Conservation (phyloP, 1,284 basidiomycete species). For the Fomitiporia mediterranea region DNA sequence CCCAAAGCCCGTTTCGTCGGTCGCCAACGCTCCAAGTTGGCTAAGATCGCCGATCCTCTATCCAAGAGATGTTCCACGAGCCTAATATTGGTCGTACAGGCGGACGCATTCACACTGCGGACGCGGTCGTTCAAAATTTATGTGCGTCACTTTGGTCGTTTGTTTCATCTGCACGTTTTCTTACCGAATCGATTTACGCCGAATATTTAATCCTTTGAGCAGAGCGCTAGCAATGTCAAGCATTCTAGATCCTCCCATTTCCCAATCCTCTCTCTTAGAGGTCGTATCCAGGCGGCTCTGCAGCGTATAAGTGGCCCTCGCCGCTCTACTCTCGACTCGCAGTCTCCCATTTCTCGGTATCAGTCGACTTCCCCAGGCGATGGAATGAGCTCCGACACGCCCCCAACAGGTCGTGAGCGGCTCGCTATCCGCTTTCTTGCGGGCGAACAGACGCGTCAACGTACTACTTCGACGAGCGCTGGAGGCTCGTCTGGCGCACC, state of each 20-base stretch:
- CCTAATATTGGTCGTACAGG: conserved; percentile 19
- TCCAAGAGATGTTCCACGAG: conserved; percentile 17
- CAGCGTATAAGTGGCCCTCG: conserved; percentile 15
- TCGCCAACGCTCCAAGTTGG: conserved; percentile 13
- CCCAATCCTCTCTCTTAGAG: neutral
- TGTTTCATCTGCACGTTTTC: conserved; percentile 12
- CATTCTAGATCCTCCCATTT: conserved; percentile 5
- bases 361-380: conserved; percentile 14
- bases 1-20: conserved; percentile 17
- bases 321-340: conserved; percentile 14
- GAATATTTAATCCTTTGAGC: conserved; percentile 16
- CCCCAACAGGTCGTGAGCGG: conserved; percentile 15
- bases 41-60: conserved; percentile 20
- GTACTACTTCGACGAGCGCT: conserved; percentile 15
- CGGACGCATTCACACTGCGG: conserved; percentile 12
- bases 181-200: conserved; percentile 6
- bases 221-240: conserved; percentile 9
- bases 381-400: conserved; percentile 2
- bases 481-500: conserved; percentile 2
- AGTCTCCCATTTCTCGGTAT: conserved; percentile 17
- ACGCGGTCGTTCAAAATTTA: conserved; percentile 11
- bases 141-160: conserved; percentile 17
- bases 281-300: conserved; percentile 13
- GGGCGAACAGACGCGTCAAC: conserved; percentile 15
- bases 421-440: conserved; percentile 19